Percentiles rank a stretch among this genome's conserved stretches.
Evolutionary conservation across 2,329 filamentous ascomycete species (phyloP).

Genomic region (Pseudonectria buxi): DNA sequence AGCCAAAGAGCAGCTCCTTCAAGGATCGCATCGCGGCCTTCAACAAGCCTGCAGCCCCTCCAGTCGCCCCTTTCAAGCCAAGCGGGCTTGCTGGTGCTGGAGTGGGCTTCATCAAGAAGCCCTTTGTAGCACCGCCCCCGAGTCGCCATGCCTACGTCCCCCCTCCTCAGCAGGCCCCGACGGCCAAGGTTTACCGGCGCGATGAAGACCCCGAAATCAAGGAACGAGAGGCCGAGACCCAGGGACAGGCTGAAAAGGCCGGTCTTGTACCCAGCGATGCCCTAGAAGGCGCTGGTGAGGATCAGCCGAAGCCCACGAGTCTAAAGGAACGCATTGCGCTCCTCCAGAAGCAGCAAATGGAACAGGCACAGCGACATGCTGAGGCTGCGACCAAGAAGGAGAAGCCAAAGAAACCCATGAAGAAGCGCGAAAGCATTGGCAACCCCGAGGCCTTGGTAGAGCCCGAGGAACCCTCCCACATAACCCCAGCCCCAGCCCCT

Average conservation of each 20-base stretch:
- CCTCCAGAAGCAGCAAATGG: slow-evolving; percentile 87
- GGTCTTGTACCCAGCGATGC: slow-evolving; percentile 45
- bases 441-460: slow-evolving; percentile 24
- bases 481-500: slow-evolving; percentile 11
- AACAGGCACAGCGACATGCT: slow-evolving; percentile 77
- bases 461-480: slow-evolving; percentile 23
- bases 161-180: slow-evolving; percentile 61
- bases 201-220: slow-evolving; percentile 77
- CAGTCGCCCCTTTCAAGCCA: slow-evolving; percentile 85
- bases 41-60: slow-evolving; percentile 81
- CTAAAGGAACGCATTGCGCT: slow-evolving; percentile 93
- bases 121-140: slow-evolving; percentile 90
- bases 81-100: slow-evolving; percentile 49
- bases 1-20: slow-evolving; percentile 72
- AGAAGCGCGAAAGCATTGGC: slow-evolving; percentile 52
- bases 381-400: slow-evolving; percentile 76
- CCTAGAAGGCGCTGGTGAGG: slow-evolving; percentile 55
- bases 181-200: slow-evolving; percentile 71
- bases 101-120: slow-evolving; percentile 83
- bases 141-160: slow-evolving; percentile 89
- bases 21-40: slow-evolving; percentile 95
- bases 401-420: slow-evolving; percentile 71
- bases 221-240: slow-evolving; percentile 58
- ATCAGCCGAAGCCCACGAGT: slow-evolving; percentile 85
- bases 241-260: slow-evolving; percentile 62